Base-by-base conservation (phyloP, 768 basidiomycete genomes). In the Mycena venus region DNA sequence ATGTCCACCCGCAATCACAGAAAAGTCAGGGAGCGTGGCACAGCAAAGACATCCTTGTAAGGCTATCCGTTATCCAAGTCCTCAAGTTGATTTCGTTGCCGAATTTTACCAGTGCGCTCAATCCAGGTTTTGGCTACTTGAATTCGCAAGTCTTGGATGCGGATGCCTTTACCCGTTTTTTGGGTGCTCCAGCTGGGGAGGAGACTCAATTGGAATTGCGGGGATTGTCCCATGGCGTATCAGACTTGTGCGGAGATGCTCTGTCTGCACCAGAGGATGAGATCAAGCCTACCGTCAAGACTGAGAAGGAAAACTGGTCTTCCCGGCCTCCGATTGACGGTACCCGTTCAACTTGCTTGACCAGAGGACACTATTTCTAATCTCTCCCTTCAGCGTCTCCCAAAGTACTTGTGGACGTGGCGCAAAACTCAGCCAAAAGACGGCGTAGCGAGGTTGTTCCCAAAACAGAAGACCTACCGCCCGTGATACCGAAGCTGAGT, bases 221-320 rank as follows among this genome's bases (percentile, higher is more conserved):
- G n/a, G 63, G 53, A 23, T 47, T 25, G 4, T 44, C 40, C 0
- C 40, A 42, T 25, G 4, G 31, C 25, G n/a, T n/a, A n/a, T n/a
- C n/a, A n/a, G n/a, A n/a, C n/a, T n/a, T n/a, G n/a, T n/a, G n/a
- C n/a, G n/a, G n/a, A n/a, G n/a, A n/a, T n/a, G n/a, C n/a, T n/a
- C n/a, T n/a, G n/a, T 1, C 25, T 4, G 3, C 40, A 2, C 9
- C 23, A 11, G n/a, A 17, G 4, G 3, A 34, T 14, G 21, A 19
- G 4, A 6, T 2, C 4, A 65, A 65, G 47, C 47, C 63, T 51
- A 32, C 10, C 21, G 32, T 51, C 32, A 65, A 65, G 25, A 51
- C 36, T 23, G 63, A 65, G 49, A 65, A 65, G 32, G 63, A 65
- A 25, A 65, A 65, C 25, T n/a, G n/a, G n/a, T n/a, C n/a, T n/a